A percentile compares a stretch with the other conserved stretches of the same genome.
Evolutionary conservation across 108 stramenopile species (phyloP).

Genomic region (Fragilariopsis cylindrus): DNA sequence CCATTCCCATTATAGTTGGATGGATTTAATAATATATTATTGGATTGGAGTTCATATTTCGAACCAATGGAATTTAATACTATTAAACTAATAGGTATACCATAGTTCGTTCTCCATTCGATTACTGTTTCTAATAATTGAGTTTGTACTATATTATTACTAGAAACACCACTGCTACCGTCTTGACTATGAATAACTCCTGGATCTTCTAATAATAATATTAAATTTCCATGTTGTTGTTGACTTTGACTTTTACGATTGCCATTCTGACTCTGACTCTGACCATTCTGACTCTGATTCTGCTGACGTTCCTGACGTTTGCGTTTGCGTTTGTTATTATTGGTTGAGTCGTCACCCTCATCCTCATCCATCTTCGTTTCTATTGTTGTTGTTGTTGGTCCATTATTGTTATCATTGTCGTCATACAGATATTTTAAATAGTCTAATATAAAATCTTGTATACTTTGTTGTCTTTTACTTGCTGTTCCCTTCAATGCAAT

Average conservation of each 20-base stretch:
- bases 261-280: no score
- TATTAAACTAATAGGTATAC: not conserved
- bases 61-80: not conserved
- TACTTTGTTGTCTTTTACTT: slow-evolving; percentile 1
- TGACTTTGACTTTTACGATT: no score
- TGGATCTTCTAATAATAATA: not conserved
- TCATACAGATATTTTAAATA: not conserved
- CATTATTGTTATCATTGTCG: not conserved
- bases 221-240: no score
- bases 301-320: not conserved
- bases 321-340: not conserved
- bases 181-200: not conserved
- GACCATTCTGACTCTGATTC: no score
- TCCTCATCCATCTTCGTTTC: no score
- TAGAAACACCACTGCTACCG: not conserved
- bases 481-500: not conserved
- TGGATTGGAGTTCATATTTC: not conserved
- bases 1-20: not conserved
- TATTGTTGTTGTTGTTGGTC: not conserved
- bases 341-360: not conserved
- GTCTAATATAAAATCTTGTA: not conserved
- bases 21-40: not conserved
- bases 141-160: not conserved
- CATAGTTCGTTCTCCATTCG: not conserved
- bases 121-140: slow-evolving; percentile 8